These are phyloP conservation scores for Solanum ossicruentum DNA, from an alignment of 257 asterid species.

Conservation along the genomic window DNA sequence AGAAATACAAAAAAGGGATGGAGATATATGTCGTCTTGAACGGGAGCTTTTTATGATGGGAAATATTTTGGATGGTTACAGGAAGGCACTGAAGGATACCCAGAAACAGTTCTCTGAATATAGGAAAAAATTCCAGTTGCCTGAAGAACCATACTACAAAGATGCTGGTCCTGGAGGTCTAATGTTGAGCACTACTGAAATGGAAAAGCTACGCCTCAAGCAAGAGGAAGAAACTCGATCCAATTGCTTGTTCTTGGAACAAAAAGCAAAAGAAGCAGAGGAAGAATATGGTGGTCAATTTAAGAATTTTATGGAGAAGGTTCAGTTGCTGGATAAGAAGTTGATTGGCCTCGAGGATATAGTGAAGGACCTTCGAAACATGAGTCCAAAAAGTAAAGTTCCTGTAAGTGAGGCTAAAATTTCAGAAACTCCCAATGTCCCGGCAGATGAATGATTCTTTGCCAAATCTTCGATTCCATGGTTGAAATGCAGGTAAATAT, in stretches of 20 bases:
- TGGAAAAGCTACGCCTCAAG: conserved; percentile 35
- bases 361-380: conserved; percentile 20
- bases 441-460: conserved; percentile 9
- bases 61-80: conserved; percentile 50
- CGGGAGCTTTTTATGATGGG: conserved; percentile 61
- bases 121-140: conserved; percentile 34
- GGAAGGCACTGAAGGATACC: conserved; percentile 60
- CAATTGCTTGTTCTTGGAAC: conserved; percentile 34
- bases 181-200: conserved; percentile 49
- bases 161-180: conserved; percentile 74
- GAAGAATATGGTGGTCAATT: conserved; percentile 16
- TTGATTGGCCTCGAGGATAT: conserved; percentile 26
- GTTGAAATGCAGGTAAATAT: conserved; percentile 2
- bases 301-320: conserved; percentile 18
- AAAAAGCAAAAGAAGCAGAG: conserved; percentile 39
- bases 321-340: conserved; percentile 28
- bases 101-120: conserved; percentile 56
- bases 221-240: conserved; percentile 45
- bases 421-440: conserved; percentile 9
- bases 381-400: conserved; percentile 3
- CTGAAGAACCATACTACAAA: conserved; percentile 61
- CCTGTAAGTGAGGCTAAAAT: conserved; percentile 8
- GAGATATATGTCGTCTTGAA: conserved; percentile 40
- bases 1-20: conserved; percentile 49
- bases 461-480: not conserved